phyloP scores from a whole-genome alignment of 805 yeast genomes.

The Saccharomyces mikatae region DNA sequence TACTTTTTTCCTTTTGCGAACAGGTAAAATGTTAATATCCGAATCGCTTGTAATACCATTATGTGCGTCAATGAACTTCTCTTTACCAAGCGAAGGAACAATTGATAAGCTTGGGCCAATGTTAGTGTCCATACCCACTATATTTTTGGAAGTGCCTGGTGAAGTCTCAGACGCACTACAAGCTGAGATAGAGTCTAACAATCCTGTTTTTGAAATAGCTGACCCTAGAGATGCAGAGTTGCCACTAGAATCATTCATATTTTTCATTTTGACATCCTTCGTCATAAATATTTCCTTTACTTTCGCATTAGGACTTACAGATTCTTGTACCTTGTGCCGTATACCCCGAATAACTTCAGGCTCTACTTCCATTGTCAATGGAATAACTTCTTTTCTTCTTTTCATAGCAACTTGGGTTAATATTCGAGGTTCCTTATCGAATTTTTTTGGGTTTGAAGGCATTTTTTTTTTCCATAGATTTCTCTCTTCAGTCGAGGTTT shows the following conservation, averaged over 20 bases:
- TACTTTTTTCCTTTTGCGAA: background rate
- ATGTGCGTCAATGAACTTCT: background rate
- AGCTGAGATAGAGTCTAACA: background rate
- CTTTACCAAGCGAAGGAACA: background rate
- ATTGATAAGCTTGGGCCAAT: background rate
- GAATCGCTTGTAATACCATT: background rate
- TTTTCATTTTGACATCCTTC: background rate
- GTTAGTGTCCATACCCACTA: background rate
- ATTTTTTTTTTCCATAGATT: slow-evolving; percentile 11
- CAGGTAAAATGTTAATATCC: background rate
- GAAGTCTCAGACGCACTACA: background rate
- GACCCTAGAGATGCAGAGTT: background rate
- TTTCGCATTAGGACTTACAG: background rate
- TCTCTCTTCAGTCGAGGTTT: slow-evolving; percentile 15
- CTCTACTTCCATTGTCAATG: slow-evolving; percentile 4
- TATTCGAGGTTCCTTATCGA: slow-evolving; percentile 9
- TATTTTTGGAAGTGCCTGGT: background rate
- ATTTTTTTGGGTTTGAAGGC: slow-evolving; percentile 1
- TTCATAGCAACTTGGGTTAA: slow-evolving; percentile 15
- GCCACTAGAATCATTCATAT: background rate
- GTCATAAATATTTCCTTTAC: background rate
- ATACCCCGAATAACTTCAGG: background rate
- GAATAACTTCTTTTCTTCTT: slow-evolving; percentile 4
- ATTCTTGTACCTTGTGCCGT: background rate
- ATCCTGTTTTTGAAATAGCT: background rate